Conservation (phyloP, 208 protist species). For the Wallacemonas sp. region DNA sequence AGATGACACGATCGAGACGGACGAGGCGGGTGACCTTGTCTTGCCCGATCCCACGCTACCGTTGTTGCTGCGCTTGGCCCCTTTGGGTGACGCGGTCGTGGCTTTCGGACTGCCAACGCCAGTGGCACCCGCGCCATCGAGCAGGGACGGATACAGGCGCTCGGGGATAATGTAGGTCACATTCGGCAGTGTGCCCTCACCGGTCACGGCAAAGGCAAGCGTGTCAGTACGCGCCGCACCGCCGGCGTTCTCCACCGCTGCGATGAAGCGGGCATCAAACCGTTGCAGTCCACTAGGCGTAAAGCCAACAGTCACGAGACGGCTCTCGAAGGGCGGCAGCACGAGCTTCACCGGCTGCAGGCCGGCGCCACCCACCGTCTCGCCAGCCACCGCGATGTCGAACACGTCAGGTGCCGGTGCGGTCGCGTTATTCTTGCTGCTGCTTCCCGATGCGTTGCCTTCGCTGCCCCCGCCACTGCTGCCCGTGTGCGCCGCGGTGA, state of each 20-base stretch:
- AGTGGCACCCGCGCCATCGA: background rate
- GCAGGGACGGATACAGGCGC: constrained; percentile 20
- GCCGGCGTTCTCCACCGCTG: constrained; percentile 82
- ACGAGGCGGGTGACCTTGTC: background rate
- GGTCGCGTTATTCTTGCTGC: background rate
- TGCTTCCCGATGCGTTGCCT: background rate
- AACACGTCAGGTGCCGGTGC: constrained; percentile 44
- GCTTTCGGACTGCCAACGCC: background rate
- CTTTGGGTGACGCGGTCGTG: constrained; percentile 3
- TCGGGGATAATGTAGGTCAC: constrained; percentile 72
- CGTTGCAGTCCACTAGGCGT: constrained; percentile 71
- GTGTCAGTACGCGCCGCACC: constrained; percentile 29
- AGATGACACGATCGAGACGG: background rate
- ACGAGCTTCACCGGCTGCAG: constrained; percentile 27
- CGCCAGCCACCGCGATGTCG: constrained; percentile 39
- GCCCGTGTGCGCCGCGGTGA: constrained; percentile 20
- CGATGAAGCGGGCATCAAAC: constrained; percentile 89
- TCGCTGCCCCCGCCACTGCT: constrained; percentile 18
- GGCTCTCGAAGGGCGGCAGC: constrained; percentile 95
- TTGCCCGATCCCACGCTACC: background rate
- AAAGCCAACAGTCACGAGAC: constrained; percentile 94
- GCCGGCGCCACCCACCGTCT: background rate
- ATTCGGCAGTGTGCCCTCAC: constrained; percentile 93
- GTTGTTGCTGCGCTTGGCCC: constrained; percentile 8
- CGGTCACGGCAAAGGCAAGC: constrained; percentile 90